Percentiles rank a stretch among this genome's conserved stretches.
Conservation (phyloP, 331 rosid species). For the Phaseolus coccineus region DNA sequence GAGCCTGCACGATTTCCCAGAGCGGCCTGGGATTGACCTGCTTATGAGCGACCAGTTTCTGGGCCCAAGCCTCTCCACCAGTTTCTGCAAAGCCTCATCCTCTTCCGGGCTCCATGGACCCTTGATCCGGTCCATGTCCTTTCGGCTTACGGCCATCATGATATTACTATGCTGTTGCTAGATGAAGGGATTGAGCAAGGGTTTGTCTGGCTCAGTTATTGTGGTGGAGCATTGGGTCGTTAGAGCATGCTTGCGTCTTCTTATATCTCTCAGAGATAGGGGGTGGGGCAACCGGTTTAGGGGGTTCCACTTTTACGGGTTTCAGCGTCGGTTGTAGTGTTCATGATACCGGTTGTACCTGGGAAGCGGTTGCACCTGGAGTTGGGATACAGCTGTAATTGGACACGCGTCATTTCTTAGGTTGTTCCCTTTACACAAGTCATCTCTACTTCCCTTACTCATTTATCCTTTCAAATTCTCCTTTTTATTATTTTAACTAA, state of each 20-base stretch:
- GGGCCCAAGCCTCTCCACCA: conserved; percentile 80
- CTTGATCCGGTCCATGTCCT: conserved; percentile 88
- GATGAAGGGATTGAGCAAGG: neutral
- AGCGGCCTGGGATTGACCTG: conserved; percentile 82
- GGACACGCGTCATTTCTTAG: conserved; percentile 73
- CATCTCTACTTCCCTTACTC: conserved; percentile 26
- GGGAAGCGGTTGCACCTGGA: conserved; percentile 57
- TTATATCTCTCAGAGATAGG: conserved; percentile 50
- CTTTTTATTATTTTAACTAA: conserved; percentile 11
- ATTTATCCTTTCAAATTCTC: conserved; percentile 9
- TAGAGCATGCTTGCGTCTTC: neutral
- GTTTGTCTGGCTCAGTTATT: neutral
- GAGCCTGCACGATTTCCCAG: conserved; percentile 92
- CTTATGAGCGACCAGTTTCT: conserved; percentile 92
- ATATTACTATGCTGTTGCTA: neutral
- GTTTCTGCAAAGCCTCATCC: conserved; percentile 68
- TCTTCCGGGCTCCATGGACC: conserved; percentile 99
- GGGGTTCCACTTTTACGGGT: conserved; percentile 51
- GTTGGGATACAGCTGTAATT: conserved; percentile 90
- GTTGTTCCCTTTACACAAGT: conserved; percentile 50
- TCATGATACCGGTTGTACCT: conserved; percentile 60
- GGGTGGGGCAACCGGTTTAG: conserved; percentile 61
- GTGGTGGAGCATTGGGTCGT: neutral
- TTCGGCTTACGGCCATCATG: conserved; percentile 46
- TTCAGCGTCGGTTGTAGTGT: conserved; percentile 23